Evolutionary conservation across 2,329 filamentous ascomycete species (phyloP).

Genomic region (Penicillium sclerotigenum): DNA sequence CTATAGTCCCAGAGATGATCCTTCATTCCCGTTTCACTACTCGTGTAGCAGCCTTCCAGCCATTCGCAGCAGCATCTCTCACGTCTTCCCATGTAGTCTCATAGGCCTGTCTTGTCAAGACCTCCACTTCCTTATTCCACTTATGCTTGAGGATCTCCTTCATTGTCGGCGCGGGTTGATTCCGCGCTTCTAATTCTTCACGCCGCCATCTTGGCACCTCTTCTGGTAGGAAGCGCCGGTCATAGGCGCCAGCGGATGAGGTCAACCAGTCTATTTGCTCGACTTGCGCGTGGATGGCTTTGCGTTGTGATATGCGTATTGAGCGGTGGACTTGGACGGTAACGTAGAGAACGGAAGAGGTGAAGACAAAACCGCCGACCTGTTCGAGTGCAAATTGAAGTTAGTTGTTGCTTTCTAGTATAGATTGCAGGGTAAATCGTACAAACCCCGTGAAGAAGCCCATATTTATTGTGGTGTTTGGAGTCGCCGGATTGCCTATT

Average conservation of each 20-base stretch:
- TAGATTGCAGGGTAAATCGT: slow-evolving; percentile 36
- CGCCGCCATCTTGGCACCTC: slow-evolving; percentile 7
- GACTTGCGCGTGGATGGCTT: slow-evolving; percentile 45
- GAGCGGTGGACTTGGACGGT: slow-evolving; percentile 67
- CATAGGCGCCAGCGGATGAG: slow-evolving; percentile 35
- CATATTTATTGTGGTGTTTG: slow-evolving; percentile 47
- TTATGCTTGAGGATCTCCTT: slow-evolving; percentile 69
- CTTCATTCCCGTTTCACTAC: slow-evolving; percentile 34
- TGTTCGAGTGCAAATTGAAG: slow-evolving; percentile 33
- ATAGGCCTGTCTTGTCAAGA: slow-evolving; percentile 64
- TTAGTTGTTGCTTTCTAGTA: slow-evolving; percentile 6
- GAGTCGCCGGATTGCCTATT: not conserved
- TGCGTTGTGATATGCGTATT: slow-evolving; percentile 54
- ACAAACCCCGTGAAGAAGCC: slow-evolving; percentile 74
- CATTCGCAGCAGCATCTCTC: slow-evolving; percentile 47
- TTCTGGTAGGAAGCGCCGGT: slow-evolving; percentile 26
- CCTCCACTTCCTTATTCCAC: slow-evolving; percentile 73
- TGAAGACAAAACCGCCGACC: slow-evolving; percentile 74
- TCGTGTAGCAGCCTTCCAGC: slow-evolving; percentile 48
- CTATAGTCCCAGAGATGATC: not conserved
- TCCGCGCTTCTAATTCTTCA: slow-evolving; percentile 8
- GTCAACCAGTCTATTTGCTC: slow-evolving; percentile 42
- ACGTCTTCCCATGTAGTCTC: slow-evolving; percentile 63
- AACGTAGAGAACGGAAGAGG: slow-evolving; percentile 69
- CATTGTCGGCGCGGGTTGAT: slow-evolving; percentile 45